Percentiles rank a stretch among this genome's conserved stretches.
phyloP scores from a whole-genome alignment of 495 filamentous ascomycete genomes.

The Halenospora varia region DNA sequence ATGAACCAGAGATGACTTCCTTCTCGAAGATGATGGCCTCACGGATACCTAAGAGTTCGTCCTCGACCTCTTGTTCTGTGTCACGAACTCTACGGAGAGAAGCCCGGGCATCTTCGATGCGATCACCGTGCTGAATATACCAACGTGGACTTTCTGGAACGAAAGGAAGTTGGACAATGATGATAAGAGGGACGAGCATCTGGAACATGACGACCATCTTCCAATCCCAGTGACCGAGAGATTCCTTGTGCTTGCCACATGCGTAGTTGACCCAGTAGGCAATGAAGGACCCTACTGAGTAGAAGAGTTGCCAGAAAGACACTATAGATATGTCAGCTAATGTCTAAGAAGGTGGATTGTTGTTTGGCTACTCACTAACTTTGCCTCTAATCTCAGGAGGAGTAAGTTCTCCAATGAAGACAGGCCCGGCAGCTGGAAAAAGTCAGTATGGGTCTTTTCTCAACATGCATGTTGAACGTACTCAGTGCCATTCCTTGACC shows the following conservation, averaged over 20 bases:
- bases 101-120: conserved; percentile 62
- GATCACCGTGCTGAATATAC: conserved; percentile 66
- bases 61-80: conserved; percentile 60
- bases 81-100: conserved; percentile 52
- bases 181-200: conserved; percentile 49
- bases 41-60: conserved; percentile 75
- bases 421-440: conserved; percentile 37
- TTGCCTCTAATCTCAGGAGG: conserved; percentile 55
- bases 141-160: conserved; percentile 76
- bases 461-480: conserved; percentile 26
- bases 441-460: neutral
- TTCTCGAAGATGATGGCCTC: conserved; percentile 75
- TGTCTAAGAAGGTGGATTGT: neutral
- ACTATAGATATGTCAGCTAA: conserved; percentile 25
- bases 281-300: conserved; percentile 75
- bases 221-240: conserved; percentile 71
- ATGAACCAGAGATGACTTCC: conserved; percentile 63
- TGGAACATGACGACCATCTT: conserved; percentile 52
- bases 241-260: conserved; percentile 34
- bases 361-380: conserved; percentile 34
- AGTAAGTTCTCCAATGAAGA: conserved; percentile 66
- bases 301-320: conserved; percentile 71
- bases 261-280: conserved; percentile 75
- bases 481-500: conserved; percentile 58
- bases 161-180: conserved; percentile 64